phyloP scores from a whole-genome alignment of 176 grass and related monocot species.

The Avena sativa region DNA sequence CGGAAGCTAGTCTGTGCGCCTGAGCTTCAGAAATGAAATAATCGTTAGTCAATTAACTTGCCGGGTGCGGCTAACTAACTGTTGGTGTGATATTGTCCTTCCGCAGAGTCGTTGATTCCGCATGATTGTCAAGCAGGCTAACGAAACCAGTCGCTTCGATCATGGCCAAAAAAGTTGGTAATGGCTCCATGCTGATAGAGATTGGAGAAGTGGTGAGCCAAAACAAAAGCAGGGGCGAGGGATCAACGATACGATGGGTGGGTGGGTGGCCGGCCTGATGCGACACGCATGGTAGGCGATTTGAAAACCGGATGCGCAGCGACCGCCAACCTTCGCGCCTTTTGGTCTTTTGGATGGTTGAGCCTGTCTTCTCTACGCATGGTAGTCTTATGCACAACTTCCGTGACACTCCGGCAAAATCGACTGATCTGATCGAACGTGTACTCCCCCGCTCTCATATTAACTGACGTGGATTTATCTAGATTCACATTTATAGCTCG shows the following conservation, averaged over 20 bases:
- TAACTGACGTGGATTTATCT: too few species aligned
- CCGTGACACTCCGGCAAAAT: background rate
- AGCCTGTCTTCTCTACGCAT: background rate
- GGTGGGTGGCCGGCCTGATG: background rate
- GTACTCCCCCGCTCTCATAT: too few species aligned
- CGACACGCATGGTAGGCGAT: background rate
- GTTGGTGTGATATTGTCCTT: background rate
- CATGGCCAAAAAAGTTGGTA: slow-evolving; percentile 4
- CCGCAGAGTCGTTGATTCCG: background rate
- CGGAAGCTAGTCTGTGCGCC: background rate
- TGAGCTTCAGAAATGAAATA: background rate
- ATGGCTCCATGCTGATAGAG: background rate
- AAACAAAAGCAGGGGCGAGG: background rate
- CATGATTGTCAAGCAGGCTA: background rate
- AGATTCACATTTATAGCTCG: too few species aligned
- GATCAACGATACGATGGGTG: background rate
- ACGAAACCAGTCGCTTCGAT: background rate
- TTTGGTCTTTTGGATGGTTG: background rate
- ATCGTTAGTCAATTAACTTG: background rate
- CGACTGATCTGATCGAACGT: background rate
- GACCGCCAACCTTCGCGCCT: background rate
- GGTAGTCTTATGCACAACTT: background rate
- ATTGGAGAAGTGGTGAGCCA: background rate
- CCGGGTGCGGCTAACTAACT: background rate
- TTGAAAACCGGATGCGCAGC: slow-evolving; percentile 9